A percentile compares a stretch with the other conserved stretches of the same genome.
phyloP scores from a whole-genome alignment of 2,329 filamentous ascomycete species.

The Chalaropsis ovoidea region DNA sequence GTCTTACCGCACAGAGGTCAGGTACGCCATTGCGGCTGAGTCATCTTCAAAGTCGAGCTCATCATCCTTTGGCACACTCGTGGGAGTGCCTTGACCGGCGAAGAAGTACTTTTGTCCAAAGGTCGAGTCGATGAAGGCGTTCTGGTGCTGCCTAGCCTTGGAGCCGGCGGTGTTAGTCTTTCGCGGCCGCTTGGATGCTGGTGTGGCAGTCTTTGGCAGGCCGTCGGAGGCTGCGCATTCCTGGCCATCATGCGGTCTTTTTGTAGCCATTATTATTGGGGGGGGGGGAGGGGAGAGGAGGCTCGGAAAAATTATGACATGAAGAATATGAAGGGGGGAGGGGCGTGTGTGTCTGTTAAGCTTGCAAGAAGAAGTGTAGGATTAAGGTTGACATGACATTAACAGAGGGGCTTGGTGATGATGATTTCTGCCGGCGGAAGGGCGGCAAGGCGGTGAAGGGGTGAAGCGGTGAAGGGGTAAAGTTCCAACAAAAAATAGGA shows the following conservation, averaged over 20 bases:
- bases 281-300: not conserved
- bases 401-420: not conserved
- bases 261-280: slow-evolving; percentile 16
- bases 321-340: not conserved
- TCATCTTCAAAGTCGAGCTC: slow-evolving; percentile 59
- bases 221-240: slow-evolving; percentile 3
- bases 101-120: slow-evolving; percentile 66
- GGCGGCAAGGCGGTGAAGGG: no score
- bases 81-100: slow-evolving; percentile 47
- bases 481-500: not conserved
- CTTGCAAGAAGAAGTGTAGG: not conserved
- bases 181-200: slow-evolving; percentile 16
- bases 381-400: not conserved
- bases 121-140: slow-evolving; percentile 47
- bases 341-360: not conserved
- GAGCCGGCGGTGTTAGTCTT: slow-evolving; percentile 31
- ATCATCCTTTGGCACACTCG: slow-evolving; percentile 40
- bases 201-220: not conserved
- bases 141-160: slow-evolving; percentile 37
- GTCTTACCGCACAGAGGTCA: slow-evolving; percentile 59
- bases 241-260: slow-evolving; percentile 15
- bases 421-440: not conserved
- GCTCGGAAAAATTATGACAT: not conserved
- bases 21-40: slow-evolving; percentile 57
- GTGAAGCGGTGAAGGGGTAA: not conserved